Conservation (phyloP, 768 basidiomycete species). For the Lactarius vividus region DNA sequence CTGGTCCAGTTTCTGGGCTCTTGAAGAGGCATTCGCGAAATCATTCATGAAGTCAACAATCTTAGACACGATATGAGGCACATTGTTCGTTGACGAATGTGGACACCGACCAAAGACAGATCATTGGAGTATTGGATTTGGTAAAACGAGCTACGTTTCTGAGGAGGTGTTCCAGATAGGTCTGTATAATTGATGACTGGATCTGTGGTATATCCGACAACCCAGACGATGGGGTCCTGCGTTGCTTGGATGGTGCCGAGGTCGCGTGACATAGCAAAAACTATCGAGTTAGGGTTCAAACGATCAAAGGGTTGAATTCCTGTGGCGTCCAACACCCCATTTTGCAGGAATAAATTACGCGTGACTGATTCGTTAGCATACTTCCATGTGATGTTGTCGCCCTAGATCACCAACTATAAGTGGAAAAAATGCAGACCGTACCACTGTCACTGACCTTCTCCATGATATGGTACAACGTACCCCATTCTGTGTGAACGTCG, state of each 20-base stretch:
- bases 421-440: not conserved
- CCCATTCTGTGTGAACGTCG: slow-evolving; percentile 24
- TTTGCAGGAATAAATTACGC: slow-evolving; percentile 24
- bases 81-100: not conserved
- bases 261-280: slow-evolving; percentile 32
- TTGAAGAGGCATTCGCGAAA: slow-evolving; percentile 42
- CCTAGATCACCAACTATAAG: slow-evolving; percentile 9
- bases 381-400: slow-evolving; percentile 20
- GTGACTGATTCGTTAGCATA: slow-evolving; percentile 9
- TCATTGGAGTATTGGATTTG: slow-evolving; percentile 35
- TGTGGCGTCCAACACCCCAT: slow-evolving; percentile 25
- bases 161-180: slow-evolving; percentile 39
- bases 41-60: slow-evolving; percentile 44
- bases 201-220: slow-evolving; percentile 32
- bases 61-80: slow-evolving; percentile 31
- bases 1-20: slow-evolving; percentile 47
- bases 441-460: slow-evolving; percentile 12
- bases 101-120: slow-evolving; percentile 30
- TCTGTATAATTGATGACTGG: slow-evolving; percentile 33
- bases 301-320: not conserved
- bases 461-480: slow-evolving; percentile 24
- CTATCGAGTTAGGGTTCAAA: slow-evolving; percentile 1
- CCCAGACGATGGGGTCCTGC: slow-evolving; percentile 30
- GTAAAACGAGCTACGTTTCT: slow-evolving; percentile 45
- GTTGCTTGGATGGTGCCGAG: slow-evolving; percentile 30